Conservation (phyloP, 2,329 filamentous ascomycete species). For the Penicillium digitatum region DNA sequence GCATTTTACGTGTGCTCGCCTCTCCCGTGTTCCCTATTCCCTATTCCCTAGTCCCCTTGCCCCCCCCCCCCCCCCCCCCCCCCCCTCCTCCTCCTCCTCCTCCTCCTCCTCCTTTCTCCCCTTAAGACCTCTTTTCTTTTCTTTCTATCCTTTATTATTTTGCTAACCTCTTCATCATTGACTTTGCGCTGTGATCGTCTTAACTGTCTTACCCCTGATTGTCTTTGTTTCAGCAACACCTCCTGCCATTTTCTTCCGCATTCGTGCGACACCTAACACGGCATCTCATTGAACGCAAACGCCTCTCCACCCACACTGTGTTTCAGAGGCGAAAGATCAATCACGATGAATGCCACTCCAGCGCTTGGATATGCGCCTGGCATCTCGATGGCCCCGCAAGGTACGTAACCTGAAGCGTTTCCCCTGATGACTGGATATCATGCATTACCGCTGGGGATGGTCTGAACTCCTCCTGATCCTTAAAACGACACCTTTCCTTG, state of each 20-base stretch:
- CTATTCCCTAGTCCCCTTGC: conserved; percentile 15
- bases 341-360: conserved; percentile 34
- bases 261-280: conserved; percentile 20
- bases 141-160: background rate
- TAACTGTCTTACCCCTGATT: background rate
- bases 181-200: background rate
- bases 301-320: conserved; percentile 18
- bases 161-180: background rate
- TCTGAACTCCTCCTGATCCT: background rate
- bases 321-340: conserved; percentile 20
- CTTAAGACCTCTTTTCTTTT: conserved; percentile 4
- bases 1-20: conserved; percentile 6
- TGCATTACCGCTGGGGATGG: background rate
- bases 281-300: conserved; percentile 10
- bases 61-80: conserved; percentile 5
- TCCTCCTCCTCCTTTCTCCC: conserved; percentile 5
- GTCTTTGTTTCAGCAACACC: conserved; percentile 5
- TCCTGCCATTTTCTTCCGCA: conserved; percentile 7
- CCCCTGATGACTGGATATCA: conserved; percentile 8
- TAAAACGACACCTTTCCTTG: conserved; percentile 5
- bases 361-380: conserved; percentile 33
- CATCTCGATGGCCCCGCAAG: conserved; percentile 32
- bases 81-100: conserved; percentile 11
- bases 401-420: conserved; percentile 28
- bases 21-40: conserved; percentile 15